Evolutionary conservation across 2,329 filamentous ascomycete species (phyloP).

Genomic region (Plectosphaerella sp.): DNA sequence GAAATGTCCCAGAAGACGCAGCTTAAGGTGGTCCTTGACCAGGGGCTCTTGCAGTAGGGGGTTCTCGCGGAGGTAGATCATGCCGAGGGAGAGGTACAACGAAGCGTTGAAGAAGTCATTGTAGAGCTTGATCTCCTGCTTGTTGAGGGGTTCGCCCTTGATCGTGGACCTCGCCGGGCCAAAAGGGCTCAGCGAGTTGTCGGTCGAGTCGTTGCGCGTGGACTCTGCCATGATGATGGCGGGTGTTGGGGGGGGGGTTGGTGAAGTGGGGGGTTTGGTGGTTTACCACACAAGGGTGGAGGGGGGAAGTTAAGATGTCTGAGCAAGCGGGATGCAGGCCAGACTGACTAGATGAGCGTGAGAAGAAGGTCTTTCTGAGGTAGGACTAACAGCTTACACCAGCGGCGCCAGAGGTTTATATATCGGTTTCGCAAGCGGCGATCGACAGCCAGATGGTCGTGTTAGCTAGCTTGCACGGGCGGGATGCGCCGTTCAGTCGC

Average conservation of each 20-base stretch:
- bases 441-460: no score
- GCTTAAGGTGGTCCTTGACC: conserved; percentile 67
- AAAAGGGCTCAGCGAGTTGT: conserved; percentile 58
- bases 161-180: conserved; percentile 63
- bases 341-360: not conserved
- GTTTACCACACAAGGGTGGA: not conserved
- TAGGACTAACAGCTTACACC: not conserved
- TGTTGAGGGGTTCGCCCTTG: conserved; percentile 54
- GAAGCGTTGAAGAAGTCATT: conserved; percentile 72
- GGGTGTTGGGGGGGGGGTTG: not conserved
- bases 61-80: conserved; percentile 76
- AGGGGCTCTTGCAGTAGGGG: conserved; percentile 67
- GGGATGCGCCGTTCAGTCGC: no score
- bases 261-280: not conserved
- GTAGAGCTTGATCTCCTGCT: conserved; percentile 64
- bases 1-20: conserved; percentile 71
- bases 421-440: no score
- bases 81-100: conserved; percentile 70
- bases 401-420: no score
- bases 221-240: conserved; percentile 19
- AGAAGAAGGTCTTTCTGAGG: not conserved
- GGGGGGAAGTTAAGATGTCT: no score
- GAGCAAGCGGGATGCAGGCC: not conserved
- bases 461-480: no score
- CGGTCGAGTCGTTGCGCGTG: conserved; percentile 16